Evolutionary conservation across 441 rosid species (phyloP).

Genomic region (Codiaeum variegatum): DNA sequence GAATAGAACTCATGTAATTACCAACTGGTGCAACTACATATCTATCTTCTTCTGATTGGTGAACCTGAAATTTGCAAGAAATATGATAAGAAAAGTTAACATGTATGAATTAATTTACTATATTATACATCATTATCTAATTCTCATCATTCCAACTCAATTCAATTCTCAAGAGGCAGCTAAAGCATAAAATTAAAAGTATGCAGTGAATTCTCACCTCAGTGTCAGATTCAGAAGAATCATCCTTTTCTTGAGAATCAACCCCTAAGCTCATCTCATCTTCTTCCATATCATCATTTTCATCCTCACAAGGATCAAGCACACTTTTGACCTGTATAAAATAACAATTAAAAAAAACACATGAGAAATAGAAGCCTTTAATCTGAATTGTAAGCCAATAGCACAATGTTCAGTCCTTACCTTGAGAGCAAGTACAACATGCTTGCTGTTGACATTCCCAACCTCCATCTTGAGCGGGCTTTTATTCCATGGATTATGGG

Average conservation of each 20-base stretch:
- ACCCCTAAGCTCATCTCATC: conserved; percentile 62
- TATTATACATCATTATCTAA: neutral
- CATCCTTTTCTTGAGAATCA: conserved; percentile 51
- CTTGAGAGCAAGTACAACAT: conserved; percentile 80
- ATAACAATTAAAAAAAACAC: conserved; percentile 16
- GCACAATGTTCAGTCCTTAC: conserved; percentile 29
- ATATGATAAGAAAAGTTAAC: neutral
- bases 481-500: conserved; percentile 75
- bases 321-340: conserved; percentile 79
- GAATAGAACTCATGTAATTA: conserved; percentile 30
- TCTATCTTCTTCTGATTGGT: conserved; percentile 50
- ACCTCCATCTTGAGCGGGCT: conserved; percentile 90
- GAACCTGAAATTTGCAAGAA: conserved; percentile 47
- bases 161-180: neutral
- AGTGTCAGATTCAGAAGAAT: conserved; percentile 68
- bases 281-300: conserved; percentile 64
- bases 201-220: conserved; percentile 40
- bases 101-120: conserved; percentile 8
- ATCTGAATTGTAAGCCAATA: conserved; percentile 1
- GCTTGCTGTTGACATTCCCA: conserved; percentile 96
- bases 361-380: neutral
- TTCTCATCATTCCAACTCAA: neutral
- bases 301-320: conserved; percentile 97
- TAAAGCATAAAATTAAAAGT: conserved; percentile 10
- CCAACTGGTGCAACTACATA: conserved; percentile 63